phyloP scores from a whole-genome alignment of 1,284 basidiomycete genomes.

The Apiotrichum domesticum region DNA sequence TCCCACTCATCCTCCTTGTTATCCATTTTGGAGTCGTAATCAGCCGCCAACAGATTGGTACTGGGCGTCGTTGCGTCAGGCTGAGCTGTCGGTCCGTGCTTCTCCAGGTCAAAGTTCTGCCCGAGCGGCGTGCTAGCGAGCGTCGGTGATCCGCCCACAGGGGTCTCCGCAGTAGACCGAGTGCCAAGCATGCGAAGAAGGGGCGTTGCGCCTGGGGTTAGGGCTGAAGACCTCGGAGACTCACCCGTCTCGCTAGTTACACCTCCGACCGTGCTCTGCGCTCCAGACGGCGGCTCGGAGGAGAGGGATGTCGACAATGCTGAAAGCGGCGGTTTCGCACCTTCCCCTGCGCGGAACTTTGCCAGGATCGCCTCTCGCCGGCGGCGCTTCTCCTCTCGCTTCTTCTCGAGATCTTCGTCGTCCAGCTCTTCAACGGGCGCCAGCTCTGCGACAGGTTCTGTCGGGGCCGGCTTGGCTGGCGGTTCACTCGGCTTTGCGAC shows the following conservation, averaged over 20 bases:
- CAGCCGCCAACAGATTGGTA: conserved; percentile 63
- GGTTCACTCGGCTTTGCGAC: too few relatives aligned
- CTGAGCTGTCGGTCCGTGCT: conserved; percentile 13
- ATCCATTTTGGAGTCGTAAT: conserved; percentile 59
- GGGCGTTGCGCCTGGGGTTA: conserved; percentile 29
- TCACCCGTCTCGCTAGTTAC: conserved; percentile 26
- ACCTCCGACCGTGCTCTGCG: conserved; percentile 37
- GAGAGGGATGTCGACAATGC: neutral
- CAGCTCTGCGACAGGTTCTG: too few relatives aligned
- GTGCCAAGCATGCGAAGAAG: conserved; percentile 31
- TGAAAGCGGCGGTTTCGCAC: conserved; percentile 9
- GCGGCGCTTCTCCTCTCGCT: conserved; percentile 69
- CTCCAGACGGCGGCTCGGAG: conserved; percentile 14
- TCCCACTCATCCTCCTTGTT: conserved; percentile 44
- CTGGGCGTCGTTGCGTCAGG: conserved; percentile 8
- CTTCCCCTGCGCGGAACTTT: conserved; percentile 54
- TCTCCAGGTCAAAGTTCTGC: conserved; percentile 38
- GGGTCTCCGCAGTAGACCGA: conserved; percentile 23
- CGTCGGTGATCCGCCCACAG: conserved; percentile 26
- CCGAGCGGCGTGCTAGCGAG: conserved; percentile 33
- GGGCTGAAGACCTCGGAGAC: conserved; percentile 2
- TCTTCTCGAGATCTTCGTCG: conserved; percentile 61
- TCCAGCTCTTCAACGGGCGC: conserved; percentile 48
- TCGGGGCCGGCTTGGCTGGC: too few relatives aligned
- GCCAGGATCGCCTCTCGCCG: conserved; percentile 78